Evolutionary conservation across 2,329 filamentous ascomycete species (phyloP).

Genomic region (Metarhizium sp.): DNA sequence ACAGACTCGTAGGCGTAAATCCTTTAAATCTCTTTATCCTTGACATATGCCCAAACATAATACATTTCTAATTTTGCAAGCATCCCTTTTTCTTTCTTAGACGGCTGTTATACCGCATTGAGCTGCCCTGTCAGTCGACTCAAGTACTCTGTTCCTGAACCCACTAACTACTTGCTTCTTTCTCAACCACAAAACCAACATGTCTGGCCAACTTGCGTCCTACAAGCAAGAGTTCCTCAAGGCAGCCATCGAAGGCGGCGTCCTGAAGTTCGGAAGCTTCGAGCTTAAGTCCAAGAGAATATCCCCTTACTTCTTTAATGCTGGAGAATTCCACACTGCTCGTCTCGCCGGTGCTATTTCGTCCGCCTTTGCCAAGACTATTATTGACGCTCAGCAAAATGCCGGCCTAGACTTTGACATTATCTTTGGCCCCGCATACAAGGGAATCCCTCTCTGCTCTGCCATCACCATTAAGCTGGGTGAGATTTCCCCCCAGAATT

Average conservation of each 20-base stretch:
- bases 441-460: conserved; percentile 86
- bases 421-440: conserved; percentile 91
- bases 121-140: not conserved
- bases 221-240: conserved; percentile 68
- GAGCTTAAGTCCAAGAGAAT: conserved; percentile 85
- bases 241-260: conserved; percentile 56
- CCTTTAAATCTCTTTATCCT: too few species aligned
- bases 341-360: conserved; percentile 69
- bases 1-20: too few species aligned
- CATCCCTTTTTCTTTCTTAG: not conserved
- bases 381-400: conserved; percentile 37
- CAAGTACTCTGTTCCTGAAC: not conserved
- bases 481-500: conserved; percentile 55
- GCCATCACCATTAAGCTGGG: conserved; percentile 68
- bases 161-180: not conserved
- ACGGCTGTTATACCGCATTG: not conserved
- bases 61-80: too few species aligned
- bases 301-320: conserved; percentile 98
- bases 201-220: conserved; percentile 34
- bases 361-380: conserved; percentile 67
- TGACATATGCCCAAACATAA: too few species aligned
- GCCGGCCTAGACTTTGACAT: conserved; percentile 60
- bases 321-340: conserved; percentile 78
- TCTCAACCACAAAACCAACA: not conserved
- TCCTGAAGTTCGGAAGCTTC: conserved; percentile 75